Percentiles rank a stretch among this genome's conserved stretches.
Evolutionary conservation across 2,329 filamentous ascomycete genomes (phyloP).

Genomic region (Aspergillus calidoustus): DNA sequence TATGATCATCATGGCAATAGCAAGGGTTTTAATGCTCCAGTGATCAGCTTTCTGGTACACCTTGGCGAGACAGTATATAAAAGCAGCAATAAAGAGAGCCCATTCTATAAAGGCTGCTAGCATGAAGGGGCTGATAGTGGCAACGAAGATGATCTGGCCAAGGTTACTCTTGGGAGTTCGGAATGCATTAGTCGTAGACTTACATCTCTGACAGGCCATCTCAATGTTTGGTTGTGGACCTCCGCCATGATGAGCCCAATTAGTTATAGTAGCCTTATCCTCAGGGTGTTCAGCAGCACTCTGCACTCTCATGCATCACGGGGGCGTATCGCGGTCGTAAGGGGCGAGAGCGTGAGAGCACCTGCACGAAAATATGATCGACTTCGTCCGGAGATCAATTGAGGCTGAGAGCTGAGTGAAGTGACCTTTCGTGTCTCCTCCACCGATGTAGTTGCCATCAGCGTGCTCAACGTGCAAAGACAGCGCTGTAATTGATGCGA

Average conservation of each 20-base stretch:
- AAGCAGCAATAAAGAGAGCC: conserved; percentile 93
- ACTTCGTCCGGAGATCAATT: background rate
- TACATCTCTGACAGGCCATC: conserved; percentile 47
- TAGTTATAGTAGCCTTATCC: background rate
- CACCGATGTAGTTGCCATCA: conserved; percentile 1
- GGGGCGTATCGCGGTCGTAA: background rate
- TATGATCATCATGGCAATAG: conserved; percentile 72
- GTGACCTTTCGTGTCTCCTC: background rate
- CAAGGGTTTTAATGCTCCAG: conserved; percentile 78
- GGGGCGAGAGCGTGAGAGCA: background rate
- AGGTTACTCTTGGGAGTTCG: conserved; percentile 3
- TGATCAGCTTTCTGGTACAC: conserved; percentile 88
- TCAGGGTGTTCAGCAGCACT: background rate
- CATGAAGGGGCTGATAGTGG: conserved; percentile 81
- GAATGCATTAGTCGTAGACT: conserved; percentile 18
- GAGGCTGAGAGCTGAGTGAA: background rate
- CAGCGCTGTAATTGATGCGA: background rate
- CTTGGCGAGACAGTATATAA: conserved; percentile 87
- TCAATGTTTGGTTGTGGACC: background rate
- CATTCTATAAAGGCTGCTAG: conserved; percentile 86
- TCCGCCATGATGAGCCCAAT: conserved; percentile 5
- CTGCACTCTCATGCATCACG: background rate
- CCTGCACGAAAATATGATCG: background rate
- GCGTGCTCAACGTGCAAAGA: background rate
- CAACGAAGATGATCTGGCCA: conserved; percentile 78